Base-by-base conservation (phyloP, 306 rosid genomes). In the Arachis stenosperma region DNA sequence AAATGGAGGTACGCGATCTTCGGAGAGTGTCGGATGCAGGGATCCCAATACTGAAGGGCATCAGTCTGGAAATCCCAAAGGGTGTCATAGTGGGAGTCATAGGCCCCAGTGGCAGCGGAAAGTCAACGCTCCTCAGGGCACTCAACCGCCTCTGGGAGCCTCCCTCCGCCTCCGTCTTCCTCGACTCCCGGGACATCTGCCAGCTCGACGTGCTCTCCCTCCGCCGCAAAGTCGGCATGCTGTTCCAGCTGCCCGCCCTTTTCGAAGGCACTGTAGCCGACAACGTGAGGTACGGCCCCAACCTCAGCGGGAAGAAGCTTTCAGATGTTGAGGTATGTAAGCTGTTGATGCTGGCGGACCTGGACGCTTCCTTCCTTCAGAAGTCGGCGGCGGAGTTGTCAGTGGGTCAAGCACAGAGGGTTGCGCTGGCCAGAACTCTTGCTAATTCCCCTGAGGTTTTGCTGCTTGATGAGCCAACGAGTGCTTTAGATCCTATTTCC, bases 21-120 rank as follows among this genome's bases (percentile, higher is more conserved):
- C 83, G 61, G 6, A 86, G 81, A 79, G 14, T 57, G 17, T 88
- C 90, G 0, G 87, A 92, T 9, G 79, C 67, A 4, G 96, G 90
- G 8, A 73, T 52, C 65, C 30, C 81, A 27, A 89, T 90, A 12
- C 87, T 93, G 39, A 93, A 78, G 9, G 86, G 89, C 65, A 72
- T 90, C 68, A 80, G 64, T 67, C 62, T 93, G 33, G 83, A 86
- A 17, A 69, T 91, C 8, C 97, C 94, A 0, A 86, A 75, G 71
- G 98, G 92, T 37, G 73, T 61, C 33, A 81, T 91, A 57, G 82
- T 93, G 0, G 96, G 98, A 7, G 53, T 93, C 84, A 87, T 91
- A 0, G 98, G 97, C 2, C 98, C 98, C n/a, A 94, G 97, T 33
- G 97, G 97, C 1, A 86, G 98, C 59, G 98, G 97, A n/a, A 94